Percentiles rank a stretch among this genome's conserved stretches.
phyloP scores from a whole-genome alignment of 1,139 yeast species.

The Neolecta irregularis region DNA sequence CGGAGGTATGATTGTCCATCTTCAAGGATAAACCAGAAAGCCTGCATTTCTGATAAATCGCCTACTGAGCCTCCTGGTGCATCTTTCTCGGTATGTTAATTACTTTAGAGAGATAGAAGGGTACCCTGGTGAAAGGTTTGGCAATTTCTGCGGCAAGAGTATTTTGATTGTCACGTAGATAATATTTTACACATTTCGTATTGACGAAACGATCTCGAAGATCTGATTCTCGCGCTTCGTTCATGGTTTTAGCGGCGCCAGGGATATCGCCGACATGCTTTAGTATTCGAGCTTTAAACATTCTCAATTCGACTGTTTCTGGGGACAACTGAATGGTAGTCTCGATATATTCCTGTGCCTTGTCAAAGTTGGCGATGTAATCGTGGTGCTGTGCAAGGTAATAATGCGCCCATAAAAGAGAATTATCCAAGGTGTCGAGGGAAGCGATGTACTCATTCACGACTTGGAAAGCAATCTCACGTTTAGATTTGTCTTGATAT shows the following conservation, averaged over 20 bases:
- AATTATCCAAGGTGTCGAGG: no score
- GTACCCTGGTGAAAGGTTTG: constrained; percentile 55
- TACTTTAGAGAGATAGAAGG: neutral
- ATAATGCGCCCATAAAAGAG: constrained; percentile 67
- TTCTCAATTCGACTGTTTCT: constrained; percentile 55
- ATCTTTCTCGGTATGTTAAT: constrained; percentile 32
- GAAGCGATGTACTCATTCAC: constrained; percentile 34
- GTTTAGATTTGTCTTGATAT: constrained; percentile 40
- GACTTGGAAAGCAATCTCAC: constrained; percentile 35
- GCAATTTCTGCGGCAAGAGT: constrained; percentile 63
- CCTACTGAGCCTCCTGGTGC: constrained; percentile 63
- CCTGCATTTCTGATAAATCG: constrained; percentile 81
- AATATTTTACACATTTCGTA: constrained; percentile 74
- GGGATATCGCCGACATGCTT: constrained; percentile 50
- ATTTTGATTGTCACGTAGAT: constrained; percentile 59
- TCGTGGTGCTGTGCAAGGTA: constrained; percentile 72
- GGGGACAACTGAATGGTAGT: constrained; percentile 61
- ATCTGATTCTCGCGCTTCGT: constrained; percentile 60
- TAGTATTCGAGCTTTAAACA: constrained; percentile 63
- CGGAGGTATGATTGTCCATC: constrained; percentile 56
- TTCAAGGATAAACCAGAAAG: constrained; percentile 75
- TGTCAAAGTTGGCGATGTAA: constrained; percentile 31
- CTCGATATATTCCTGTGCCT: constrained; percentile 44
- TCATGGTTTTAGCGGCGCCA: constrained; percentile 52
- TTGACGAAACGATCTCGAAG: constrained; percentile 84